These are phyloP conservation scores for Fusarium buxicola DNA, from an alignment of 2,329 filamentous ascomycete genomes.

Conservation along the genomic window DNA sequence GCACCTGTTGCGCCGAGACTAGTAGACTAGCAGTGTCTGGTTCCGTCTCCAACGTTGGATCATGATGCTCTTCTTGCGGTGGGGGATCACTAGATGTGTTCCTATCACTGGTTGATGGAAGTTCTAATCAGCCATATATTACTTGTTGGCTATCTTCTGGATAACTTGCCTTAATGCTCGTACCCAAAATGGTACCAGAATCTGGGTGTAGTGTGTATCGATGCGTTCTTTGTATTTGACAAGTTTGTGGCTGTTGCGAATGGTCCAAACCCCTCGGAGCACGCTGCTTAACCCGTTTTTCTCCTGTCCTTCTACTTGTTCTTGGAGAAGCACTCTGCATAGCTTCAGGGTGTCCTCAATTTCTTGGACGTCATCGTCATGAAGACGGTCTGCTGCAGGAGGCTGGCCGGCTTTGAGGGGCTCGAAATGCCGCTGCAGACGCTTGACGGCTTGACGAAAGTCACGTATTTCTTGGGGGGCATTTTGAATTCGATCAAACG, in stretches of 20 bases:
- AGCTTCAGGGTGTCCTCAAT: constrained; percentile 10
- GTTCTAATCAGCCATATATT: not conserved
- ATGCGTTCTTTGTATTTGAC: constrained; percentile 14
- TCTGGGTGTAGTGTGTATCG: constrained; percentile 8
- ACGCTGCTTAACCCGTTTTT: too few relatives aligned
- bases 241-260: constrained; percentile 4
- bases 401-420: not conserved
- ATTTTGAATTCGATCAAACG: constrained; percentile 20
- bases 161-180: not conserved
- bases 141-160: not conserved
- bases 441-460: constrained; percentile 15
- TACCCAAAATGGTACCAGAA: constrained; percentile 3
- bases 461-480: constrained; percentile 20
- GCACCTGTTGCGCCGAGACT: not conserved
- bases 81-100: not conserved
- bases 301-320: too few relatives aligned
- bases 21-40: not conserved
- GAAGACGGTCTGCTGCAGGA: not conserved
- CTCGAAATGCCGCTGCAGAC: constrained; percentile 20
- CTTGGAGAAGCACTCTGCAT: not conserved
- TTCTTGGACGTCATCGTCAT: not conserved
- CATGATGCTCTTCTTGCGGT: not conserved
- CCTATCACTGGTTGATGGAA: not conserved
- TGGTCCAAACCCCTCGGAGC: constrained; percentile 5
- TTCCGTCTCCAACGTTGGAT: not conserved